Evolutionary conservation across 1,284 basidiomycete genomes (phyloP), one percentile per base, ranked within the genome.

Genomic region (Cutaneotrichosporon curvatum): DNA sequence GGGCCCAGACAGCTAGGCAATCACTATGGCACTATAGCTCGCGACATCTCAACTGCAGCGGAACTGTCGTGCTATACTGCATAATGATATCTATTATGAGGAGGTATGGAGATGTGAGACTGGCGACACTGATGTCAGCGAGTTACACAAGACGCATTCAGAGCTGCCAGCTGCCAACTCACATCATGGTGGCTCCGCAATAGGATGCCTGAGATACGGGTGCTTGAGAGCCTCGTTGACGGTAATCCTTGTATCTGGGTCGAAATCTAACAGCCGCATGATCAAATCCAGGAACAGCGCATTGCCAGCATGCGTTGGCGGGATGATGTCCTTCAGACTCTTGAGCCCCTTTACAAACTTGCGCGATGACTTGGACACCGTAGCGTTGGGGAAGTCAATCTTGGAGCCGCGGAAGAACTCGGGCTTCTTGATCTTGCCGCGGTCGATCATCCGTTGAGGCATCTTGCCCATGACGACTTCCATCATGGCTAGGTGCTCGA

Each of bases 401-500:
- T 83, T 86, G 21, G 64, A 68, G 35, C 86, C 83, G 65, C 86
- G 88, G 76, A 98, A 97, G 70, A 86, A 96, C 63, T 97, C 94
- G 14, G 89, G 84, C 48, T 73, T 72, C 81, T 81, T 48, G 79
- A 79, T 23, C 80, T 86, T 55, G 78, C 38, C 76, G 42, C 68
- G 68, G 18, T 74, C 67, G 2, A 72, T 58, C 68, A 94, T 90
- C 4, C 83, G 81, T 37, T 84, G 81, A 0, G 92, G 90, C 83
- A 98, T 92, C 72, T 84, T 85, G 51, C 94, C 95, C 82, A 98
- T 94, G 30, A 98, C 95, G 58, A 87, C 83, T 71, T 98, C 92
- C 95, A 99, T 99, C 95, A 98, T 99, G 36, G 95, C 95, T 7
- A 99, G 81, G 70, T 99, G 95, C 67, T 98, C 95, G 11, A 98